Base-by-base conservation (phyloP, 2,329 filamentous ascomycete genomes). In the Ophiostoma quercus region DNA sequence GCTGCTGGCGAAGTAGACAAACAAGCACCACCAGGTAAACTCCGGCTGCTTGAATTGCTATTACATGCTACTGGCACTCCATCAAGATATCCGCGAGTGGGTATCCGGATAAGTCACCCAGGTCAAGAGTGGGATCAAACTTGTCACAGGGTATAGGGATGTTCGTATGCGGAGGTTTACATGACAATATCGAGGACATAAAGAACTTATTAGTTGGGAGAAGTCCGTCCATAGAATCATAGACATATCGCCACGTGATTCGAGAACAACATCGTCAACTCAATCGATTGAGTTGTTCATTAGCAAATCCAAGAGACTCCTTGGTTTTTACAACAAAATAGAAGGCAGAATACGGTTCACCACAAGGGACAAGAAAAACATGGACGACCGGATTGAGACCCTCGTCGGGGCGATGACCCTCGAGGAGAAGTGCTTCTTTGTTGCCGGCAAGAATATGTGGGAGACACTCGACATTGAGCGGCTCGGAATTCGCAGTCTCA, bases 401-500 rank as follows among this genome's bases (percentile, higher is more conserved):
- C 70, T 71, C 7, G 41, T 69, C 16, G 14, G 34, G 57, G 57
- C 65, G 3, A 65, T 73, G 63, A 70, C 71, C 12, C 67, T 74
- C n/a, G 70, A 51, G 29, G 73, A 74, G 39, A 73, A 74, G 63
- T 69, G 69, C 54, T 43, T 66, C 1, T 68, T 75, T 2, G 67
- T 74, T 1, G 71, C 72, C 43, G 70, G 68, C 66, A 69, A 69
- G 34, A 69, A 71, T 47, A 69, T 71, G 68, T 74, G 73, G 73
- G 69, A 71, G 67, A 73, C 73, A n/a, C 54, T 67, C 62, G 63
- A 69, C 5, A 71, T 74, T 5, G 67, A 66, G 25, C 71, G 71
- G 2, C 68, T 72, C 0, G 72, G 71, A 60, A 74, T 74, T 54
- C 60, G 51, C 47, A 72, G 71, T 11, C 70, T 72, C 70, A 90